A percentile compares a stretch with the other conserved stretches of the same genome.
Conservation (phyloP, 805 yeast species). For the Candida boidinii region DNA sequence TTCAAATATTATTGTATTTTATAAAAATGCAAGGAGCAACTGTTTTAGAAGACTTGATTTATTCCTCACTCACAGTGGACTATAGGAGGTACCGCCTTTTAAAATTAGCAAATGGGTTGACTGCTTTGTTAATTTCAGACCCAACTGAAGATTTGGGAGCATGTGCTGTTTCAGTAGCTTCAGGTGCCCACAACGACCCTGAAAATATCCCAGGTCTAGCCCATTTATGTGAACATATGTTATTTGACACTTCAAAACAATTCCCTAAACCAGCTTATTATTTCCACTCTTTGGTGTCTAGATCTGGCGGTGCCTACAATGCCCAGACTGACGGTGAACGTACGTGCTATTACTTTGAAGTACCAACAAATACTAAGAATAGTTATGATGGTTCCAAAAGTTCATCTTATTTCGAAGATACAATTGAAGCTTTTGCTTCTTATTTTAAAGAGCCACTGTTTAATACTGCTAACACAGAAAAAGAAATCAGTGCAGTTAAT, state of each 20-base stretch:
- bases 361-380: slow-evolving; percentile 34
- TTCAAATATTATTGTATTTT: too few relatives aligned
- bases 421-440: slow-evolving; percentile 35
- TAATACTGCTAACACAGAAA: slow-evolving; percentile 27
- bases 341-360: slow-evolving; percentile 55
- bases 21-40: too few relatives aligned
- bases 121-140: slow-evolving; percentile 66
- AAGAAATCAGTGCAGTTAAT: slow-evolving; percentile 54
- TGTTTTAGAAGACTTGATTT: too few relatives aligned
- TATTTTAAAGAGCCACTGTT: slow-evolving; percentile 46
- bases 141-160: slow-evolving; percentile 56
- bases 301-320: slow-evolving; percentile 50
- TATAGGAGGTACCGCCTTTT: slow-evolving; percentile 35
- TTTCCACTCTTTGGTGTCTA: slow-evolving; percentile 31
- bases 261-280: slow-evolving; percentile 41
- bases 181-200: slow-evolving; percentile 82
- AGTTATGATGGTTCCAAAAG: too few relatives aligned
- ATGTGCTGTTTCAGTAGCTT: slow-evolving; percentile 64
- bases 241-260: slow-evolving; percentile 46
- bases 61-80: slow-evolving; percentile 9
- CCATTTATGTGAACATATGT: slow-evolving; percentile 79
- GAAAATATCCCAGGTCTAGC: slow-evolving; percentile 69
- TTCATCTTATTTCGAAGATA: slow-evolving; percentile 9
- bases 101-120: slow-evolving; percentile 59
- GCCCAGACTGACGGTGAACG: slow-evolving; percentile 65